Percentiles rank a stretch among this genome's conserved stretches.
Conservation (phyloP, 2,329 filamentous ascomycete genomes). For the Thermoascus crustaceus region DNA sequence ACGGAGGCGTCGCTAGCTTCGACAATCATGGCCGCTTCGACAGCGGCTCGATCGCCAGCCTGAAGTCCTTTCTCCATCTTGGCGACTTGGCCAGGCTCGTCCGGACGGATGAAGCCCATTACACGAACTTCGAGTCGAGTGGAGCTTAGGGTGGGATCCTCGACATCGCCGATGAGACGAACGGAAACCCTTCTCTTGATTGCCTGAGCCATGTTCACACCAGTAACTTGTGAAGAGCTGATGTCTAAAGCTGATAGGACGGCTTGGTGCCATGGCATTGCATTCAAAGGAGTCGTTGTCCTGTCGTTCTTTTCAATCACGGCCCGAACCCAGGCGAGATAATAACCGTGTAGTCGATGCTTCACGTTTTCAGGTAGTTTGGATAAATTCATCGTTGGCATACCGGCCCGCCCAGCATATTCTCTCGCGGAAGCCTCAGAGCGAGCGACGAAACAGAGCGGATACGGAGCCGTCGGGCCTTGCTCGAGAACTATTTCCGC, state of each 20-base stretch:
- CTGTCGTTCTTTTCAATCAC: constrained; percentile 23
- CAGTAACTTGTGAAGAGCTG: constrained; percentile 41
- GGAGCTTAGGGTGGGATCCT: constrained; percentile 6
- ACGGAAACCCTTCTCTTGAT: constrained; percentile 42
- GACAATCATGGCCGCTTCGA: constrained; percentile 28
- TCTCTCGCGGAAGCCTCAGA: constrained; percentile 44
- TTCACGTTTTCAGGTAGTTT: constrained; percentile 47
- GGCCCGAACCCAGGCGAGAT: constrained; percentile 56
- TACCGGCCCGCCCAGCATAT: constrained; percentile 31
- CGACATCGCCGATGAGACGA: constrained; percentile 21
- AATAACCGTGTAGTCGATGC: constrained; percentile 52
- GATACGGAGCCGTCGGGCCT: constrained; percentile 24
- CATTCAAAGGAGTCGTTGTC: constrained; percentile 27
- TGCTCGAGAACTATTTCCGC: constrained; percentile 14
- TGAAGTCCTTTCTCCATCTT: constrained; percentile 16
- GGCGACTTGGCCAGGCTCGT: constrained; percentile 11
- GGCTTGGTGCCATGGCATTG: constrained; percentile 48
- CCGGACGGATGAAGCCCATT: constrained; percentile 45
- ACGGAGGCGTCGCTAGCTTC: constrained; percentile 33
- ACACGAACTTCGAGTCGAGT: constrained; percentile 48
- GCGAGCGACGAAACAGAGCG: constrained; percentile 38
- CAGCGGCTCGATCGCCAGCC: constrained; percentile 27
- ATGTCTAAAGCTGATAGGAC: too few relatives aligned
- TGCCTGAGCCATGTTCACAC: constrained; percentile 41
- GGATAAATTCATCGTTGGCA: constrained; percentile 48